Evolutionary conservation across 208 protist genomes (phyloP).

Genomic region (Crithidia thermophila): DNA sequence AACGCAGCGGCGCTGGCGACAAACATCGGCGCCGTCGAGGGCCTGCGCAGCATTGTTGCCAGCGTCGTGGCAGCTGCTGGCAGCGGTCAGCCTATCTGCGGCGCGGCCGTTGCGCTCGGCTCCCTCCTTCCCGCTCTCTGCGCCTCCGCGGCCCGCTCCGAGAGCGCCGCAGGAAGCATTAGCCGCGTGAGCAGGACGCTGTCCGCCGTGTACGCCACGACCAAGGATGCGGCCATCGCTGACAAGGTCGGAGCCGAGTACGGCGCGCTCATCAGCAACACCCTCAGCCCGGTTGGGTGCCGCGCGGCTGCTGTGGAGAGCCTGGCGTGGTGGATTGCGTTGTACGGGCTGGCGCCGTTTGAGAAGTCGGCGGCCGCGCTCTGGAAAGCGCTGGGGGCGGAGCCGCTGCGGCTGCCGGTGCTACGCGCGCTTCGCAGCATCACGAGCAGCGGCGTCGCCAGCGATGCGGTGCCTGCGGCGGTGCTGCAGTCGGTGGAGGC

Average conservation of each 20-base stretch:
- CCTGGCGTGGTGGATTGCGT: constrained; percentile 23
- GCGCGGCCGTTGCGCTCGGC: constrained; percentile 10
- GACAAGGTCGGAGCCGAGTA: constrained; percentile 14
- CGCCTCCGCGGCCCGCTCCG: constrained; percentile 1
- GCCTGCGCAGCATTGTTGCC: constrained; percentile 23
- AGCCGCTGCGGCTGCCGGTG: constrained; percentile 12
- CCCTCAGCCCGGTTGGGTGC: constrained; percentile 10
- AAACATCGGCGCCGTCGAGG: constrained; percentile 18
- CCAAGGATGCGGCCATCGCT: constrained; percentile 11
- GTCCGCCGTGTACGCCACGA: constrained; percentile 17
- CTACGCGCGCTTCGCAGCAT: constrained; percentile 24
- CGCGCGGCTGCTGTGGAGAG: constrained; percentile 28
- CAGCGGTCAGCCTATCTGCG: neutral
- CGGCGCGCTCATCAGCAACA: constrained; percentile 12
- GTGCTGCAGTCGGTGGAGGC: constrained; percentile 29
- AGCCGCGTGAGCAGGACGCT: constrained; percentile 25
- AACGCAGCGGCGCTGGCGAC: constrained; percentile 14
- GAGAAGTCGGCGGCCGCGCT: constrained; percentile 7
- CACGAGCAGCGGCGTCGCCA: constrained; percentile 15
- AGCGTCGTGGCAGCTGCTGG: constrained; percentile 9
- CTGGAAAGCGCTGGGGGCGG: constrained; percentile 15
- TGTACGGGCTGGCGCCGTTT: constrained; percentile 10
- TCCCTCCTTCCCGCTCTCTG: constrained; percentile 20
- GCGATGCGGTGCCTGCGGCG: constrained; percentile 21
- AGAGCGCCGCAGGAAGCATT: constrained; percentile 12